Percentiles rank a stretch among this genome's conserved stretches.
Conservation (phyloP, 2,329 filamentous ascomycete genomes). For the Gremmenia infestans region DNA sequence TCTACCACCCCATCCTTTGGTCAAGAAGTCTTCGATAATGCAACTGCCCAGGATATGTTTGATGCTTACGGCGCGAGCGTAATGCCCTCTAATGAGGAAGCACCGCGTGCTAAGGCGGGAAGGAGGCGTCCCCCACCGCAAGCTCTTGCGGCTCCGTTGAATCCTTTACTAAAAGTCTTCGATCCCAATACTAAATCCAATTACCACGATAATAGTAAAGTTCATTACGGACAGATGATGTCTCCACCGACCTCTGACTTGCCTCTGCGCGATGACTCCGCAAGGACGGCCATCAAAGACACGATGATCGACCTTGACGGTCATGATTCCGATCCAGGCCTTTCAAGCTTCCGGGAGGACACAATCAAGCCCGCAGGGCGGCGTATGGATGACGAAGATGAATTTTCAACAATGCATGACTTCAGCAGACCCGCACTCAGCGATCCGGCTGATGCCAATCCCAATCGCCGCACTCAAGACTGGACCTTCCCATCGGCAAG, state of each 20-base stretch:
- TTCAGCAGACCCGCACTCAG: slow-evolving; percentile 49
- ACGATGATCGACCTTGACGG: slow-evolving; percentile 62
- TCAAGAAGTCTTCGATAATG: slow-evolving; percentile 46
- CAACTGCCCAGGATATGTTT: slow-evolving; percentile 53
- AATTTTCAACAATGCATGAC: slow-evolving; percentile 30
- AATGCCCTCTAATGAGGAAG: slow-evolving; percentile 45
- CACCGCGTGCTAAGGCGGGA: slow-evolving; percentile 45
- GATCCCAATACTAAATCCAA: slow-evolving; percentile 61
- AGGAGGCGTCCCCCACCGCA: slow-evolving; percentile 53
- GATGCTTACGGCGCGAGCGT: slow-evolving; percentile 56
- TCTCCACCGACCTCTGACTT: slow-evolving; percentile 44
- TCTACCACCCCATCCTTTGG: slow-evolving; percentile 62
- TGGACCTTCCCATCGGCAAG: slow-evolving; percentile 50
- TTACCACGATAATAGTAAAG: slow-evolving; percentile 58
- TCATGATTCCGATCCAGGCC: slow-evolving; percentile 50
- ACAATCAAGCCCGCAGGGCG: slow-evolving; percentile 42
- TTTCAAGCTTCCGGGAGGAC: slow-evolving; percentile 56
- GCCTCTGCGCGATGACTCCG: slow-evolving; percentile 53
- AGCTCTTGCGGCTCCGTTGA: slow-evolving; percentile 48
- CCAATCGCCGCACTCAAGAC: slow-evolving; percentile 47
- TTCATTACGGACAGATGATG: slow-evolving; percentile 49
- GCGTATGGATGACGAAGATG: slow-evolving; percentile 20
- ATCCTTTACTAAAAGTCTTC: slow-evolving; percentile 59
- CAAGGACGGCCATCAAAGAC: slow-evolving; percentile 47
- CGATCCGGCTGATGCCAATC: slow-evolving; percentile 52